phyloP scores from a whole-genome alignment of 768 basidiomycete genomes.

The Amanita jacksonii region DNA sequence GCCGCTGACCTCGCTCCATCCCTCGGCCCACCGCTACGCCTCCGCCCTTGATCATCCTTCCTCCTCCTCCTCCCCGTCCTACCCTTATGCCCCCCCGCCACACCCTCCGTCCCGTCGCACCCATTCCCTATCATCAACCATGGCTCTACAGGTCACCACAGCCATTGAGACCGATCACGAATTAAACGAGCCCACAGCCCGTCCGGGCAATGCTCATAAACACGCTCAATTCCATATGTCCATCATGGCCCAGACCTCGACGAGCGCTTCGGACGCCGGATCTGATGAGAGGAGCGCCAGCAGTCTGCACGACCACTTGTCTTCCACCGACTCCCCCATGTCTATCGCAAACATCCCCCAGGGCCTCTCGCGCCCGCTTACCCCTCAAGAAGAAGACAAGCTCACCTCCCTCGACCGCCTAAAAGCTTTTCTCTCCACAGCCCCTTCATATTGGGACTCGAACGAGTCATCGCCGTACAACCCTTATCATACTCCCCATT shows the following conservation, averaged over 20 bases:
- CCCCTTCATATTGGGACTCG: slow-evolving; percentile 64
- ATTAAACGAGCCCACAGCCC: slow-evolving; percentile 38
- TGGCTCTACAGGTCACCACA: slow-evolving; percentile 29
- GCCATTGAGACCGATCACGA: slow-evolving; percentile 30
- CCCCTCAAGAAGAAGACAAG: slow-evolving; percentile 54
- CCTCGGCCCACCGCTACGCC: slow-evolving; percentile 20
- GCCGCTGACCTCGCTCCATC: slow-evolving; percentile 28
- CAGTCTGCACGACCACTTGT: not conserved
- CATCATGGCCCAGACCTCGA: not conserved
- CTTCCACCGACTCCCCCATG: slow-evolving; percentile 4
- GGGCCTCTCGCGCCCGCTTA: slow-evolving; percentile 50
- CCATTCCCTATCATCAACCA: slow-evolving; percentile 16
- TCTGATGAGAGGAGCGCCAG: slow-evolving; percentile 9
- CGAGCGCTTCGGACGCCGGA: not conserved
- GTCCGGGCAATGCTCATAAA: slow-evolving; percentile 37
- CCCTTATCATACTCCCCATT: slow-evolving; percentile 12
- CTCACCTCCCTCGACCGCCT: slow-evolving; percentile 72
- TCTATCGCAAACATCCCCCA: slow-evolving; percentile 21
- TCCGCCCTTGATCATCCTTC: slow-evolving; percentile 16
- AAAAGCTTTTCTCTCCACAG: slow-evolving; percentile 85
- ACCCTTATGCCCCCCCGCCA: slow-evolving; percentile 17
- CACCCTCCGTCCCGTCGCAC: slow-evolving; percentile 11
- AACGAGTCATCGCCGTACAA: slow-evolving; percentile 19
- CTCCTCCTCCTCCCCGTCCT: slow-evolving; percentile 12
- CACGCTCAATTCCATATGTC: slow-evolving; percentile 32